Base-by-base conservation (phyloP, 2,329 filamentous ascomycete species). In the Cladorrhinum sp. region DNA sequence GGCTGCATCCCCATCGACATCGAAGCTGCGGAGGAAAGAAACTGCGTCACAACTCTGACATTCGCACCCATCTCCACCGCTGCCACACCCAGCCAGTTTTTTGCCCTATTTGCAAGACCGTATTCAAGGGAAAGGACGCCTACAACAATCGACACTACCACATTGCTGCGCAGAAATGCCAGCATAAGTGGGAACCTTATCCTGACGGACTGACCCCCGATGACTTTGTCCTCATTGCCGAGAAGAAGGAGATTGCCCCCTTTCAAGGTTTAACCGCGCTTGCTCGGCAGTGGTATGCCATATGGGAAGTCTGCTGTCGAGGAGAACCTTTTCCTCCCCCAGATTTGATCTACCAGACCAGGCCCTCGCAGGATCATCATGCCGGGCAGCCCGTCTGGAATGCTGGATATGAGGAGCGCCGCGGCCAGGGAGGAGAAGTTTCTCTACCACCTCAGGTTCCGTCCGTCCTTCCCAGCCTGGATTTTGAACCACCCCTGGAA, bases 31-130 rank as follows among this genome's bases (percentile, higher is more conserved):
- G 48, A 9, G 18, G 12, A 12, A 52, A 27, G 6, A 52, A 52
- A 22, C 48, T 58, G 9, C 20, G 49, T n/a, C 38, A 25, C 10
- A 23, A 18, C 2, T 36, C 32, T n/a, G 56, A 53, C 24, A n/a
- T 58, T 18, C 56, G 49, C 20, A 25, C 27, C 25, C 56, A 58
- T 20, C 13, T 58, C 23, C 1, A 52, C 20, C 49, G 56, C 12
- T 12, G 13, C 20, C 56, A 58, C 18, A 10, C 25, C 9, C 56
- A 52, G 29, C 32, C 41, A 1, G 6, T 18, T 4, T 52, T 58
- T 20, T 58, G 55, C 20, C 6, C 23, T n/a, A 9, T 9, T 3
- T 55, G 53, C 53, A 50, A 27, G 13, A 2, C 6, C 9, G 8
- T 13, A 7, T 50, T 50, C 24, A 24, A 24, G 13, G 49, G 49